Percentiles rank a stretch among this genome's conserved stretches.
These are phyloP conservation scores for Phytophthora pistaciae DNA, from an alignment of 352 stramenopile genomes.

Conservation along the genomic window DNA sequence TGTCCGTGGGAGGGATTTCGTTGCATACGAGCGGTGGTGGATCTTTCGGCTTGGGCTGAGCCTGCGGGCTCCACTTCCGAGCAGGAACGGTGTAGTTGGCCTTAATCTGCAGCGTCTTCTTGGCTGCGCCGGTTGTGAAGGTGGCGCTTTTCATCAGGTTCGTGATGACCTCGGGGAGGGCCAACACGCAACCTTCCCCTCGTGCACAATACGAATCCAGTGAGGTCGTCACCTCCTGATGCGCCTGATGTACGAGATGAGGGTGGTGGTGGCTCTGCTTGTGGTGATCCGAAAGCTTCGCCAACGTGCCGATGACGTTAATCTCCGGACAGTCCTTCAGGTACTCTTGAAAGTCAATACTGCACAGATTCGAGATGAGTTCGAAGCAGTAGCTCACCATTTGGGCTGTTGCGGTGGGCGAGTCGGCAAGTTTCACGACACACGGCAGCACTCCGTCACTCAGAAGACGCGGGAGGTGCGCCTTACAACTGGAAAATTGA, in stretches of 20 bases:
- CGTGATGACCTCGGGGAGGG: constrained; percentile 55
- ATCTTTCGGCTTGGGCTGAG: constrained; percentile 51
- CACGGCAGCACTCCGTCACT: constrained; percentile 61
- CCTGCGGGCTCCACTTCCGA: constrained; percentile 67
- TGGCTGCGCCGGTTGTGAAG: constrained; percentile 49
- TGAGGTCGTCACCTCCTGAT: constrained; percentile 17
- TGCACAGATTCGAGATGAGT: constrained; percentile 78
- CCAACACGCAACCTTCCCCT: constrained; percentile 42
- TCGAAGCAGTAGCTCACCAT: constrained; percentile 73
- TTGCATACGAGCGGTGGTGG: constrained; percentile 62
- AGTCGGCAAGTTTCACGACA: constrained; percentile 61
- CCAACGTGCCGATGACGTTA: constrained; percentile 79
- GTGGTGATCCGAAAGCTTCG: constrained; percentile 67
- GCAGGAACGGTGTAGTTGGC: constrained; percentile 67
- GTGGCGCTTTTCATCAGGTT: constrained; percentile 66
- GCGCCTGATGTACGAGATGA: constrained; percentile 11
- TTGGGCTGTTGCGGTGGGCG: constrained; percentile 25
- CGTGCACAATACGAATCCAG: constrained; percentile 55
- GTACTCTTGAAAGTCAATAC: constrained; percentile 63
- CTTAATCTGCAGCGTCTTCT: constrained; percentile 77
- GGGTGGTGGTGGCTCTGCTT: constrained; percentile 24
- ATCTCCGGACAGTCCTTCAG: constrained; percentile 48
- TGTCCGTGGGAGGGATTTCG: constrained; percentile 69
- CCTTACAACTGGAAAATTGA: constrained; percentile 59
- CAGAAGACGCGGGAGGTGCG: constrained; percentile 52